A percentile compares a stretch with the other conserved stretches of the same genome.
These are phyloP conservation scores for Periconia sp. DNA, from an alignment of 2,329 filamentous ascomycete genomes.

Conservation along the genomic window DNA sequence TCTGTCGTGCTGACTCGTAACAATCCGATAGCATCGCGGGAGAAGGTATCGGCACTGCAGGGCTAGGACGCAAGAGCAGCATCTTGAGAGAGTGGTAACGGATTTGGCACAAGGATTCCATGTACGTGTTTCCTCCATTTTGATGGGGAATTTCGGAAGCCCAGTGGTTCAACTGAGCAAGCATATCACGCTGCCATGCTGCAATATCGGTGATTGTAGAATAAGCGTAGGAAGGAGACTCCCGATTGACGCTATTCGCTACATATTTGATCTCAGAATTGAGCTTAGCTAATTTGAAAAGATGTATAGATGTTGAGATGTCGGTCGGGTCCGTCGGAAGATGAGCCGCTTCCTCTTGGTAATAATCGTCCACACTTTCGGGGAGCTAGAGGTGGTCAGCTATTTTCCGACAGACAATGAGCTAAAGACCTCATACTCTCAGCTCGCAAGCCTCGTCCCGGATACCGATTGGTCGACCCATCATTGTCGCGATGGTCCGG, in stretches of 20 bases:
- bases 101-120: conserved; percentile 44
- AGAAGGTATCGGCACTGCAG: conserved; percentile 48
- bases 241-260: conserved; percentile 55
- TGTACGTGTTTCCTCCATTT: conserved; percentile 9
- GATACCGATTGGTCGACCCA: conserved; percentile 59
- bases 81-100: conserved; percentile 54
- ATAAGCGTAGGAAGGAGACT: conserved; percentile 50
- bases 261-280: no score
- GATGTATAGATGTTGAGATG: no score
- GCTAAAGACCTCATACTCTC: neutral
- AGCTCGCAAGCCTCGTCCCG: conserved; percentile 52
- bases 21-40: conserved; percentile 40
- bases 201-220: conserved; percentile 36
- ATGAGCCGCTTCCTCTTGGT: no score
- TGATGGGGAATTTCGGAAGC: conserved; percentile 2
- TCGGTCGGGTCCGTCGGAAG: no score
- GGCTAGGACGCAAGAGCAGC: conserved; percentile 55
- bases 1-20: conserved; percentile 47
- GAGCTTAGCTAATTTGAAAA: no score
- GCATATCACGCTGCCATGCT: conserved; percentile 36
- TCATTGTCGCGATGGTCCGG: conserved; percentile 56
- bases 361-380: no score
- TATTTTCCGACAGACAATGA: no score
- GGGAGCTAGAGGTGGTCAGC: no score
- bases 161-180: conserved; percentile 22